Conservation (phyloP, 257 asterid genomes). For the Scutellaria baicalensis region DNA sequence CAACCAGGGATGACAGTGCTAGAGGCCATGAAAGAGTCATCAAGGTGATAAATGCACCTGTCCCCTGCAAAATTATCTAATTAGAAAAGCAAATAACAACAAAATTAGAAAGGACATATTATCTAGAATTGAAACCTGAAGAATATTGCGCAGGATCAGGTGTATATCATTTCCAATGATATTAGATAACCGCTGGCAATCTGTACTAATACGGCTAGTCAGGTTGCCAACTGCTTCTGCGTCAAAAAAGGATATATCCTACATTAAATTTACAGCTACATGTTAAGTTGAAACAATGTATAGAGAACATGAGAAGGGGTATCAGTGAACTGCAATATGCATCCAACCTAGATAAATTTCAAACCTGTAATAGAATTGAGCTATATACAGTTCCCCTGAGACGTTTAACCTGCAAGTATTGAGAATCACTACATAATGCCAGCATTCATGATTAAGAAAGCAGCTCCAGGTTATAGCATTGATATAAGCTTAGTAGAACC, state of each 20-base stretch:
- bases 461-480: not conserved
- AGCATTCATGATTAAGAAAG: conserved; percentile 5
- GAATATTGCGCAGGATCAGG: conserved; percentile 36
- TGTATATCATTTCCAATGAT: conserved; percentile 37
- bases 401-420: conserved; percentile 41
- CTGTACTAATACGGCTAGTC: conserved; percentile 48
- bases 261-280: conserved; percentile 22
- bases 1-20: conserved; percentile 37
- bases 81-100: conserved; percentile 1
- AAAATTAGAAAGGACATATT: not conserved
- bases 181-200: conserved; percentile 41
- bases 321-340: not conserved
- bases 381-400: conserved; percentile 37
- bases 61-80: conserved; percentile 29
- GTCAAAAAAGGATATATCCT: conserved; percentile 51
- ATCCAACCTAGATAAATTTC: conserved; percentile 1
- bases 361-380: conserved; percentile 42
- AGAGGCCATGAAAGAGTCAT: conserved; percentile 50
- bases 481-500: not conserved
- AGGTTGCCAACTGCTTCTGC: conserved; percentile 45
- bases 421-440: not conserved
- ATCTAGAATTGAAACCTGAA: conserved; percentile 32
- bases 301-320: not conserved
- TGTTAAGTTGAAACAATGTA: conserved; percentile 8
- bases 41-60: conserved; percentile 46